phyloP scores from a whole-genome alignment of 2,329 filamentous ascomycete genomes.

The Cordyceps tenuipes region DNA sequence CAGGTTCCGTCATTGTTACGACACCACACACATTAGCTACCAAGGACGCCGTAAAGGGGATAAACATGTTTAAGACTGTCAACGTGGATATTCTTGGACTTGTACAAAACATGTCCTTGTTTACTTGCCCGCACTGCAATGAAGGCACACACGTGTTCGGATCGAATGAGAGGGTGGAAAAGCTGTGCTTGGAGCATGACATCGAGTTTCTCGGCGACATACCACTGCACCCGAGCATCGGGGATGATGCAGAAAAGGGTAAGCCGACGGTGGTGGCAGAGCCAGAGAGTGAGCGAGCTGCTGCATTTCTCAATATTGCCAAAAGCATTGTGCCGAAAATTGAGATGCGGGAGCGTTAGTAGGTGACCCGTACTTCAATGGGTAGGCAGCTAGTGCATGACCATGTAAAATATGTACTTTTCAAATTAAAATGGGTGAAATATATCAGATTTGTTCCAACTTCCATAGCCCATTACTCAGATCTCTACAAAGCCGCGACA shows the following conservation, averaged over 20 bases:
- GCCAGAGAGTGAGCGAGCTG: conserved; percentile 63
- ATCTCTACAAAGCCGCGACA: neutral
- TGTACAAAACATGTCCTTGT: conserved; percentile 87
- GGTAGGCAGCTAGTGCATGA: neutral
- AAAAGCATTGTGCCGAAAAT: conserved; percentile 42
- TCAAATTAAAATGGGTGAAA: neutral
- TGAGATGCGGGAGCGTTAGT: conserved; percentile 17
- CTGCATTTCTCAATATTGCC: conserved; percentile 65
- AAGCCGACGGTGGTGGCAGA: conserved; percentile 87
- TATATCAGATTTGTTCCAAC: neutral
- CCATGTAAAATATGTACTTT: neutral
- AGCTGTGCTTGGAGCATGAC: conserved; percentile 61
- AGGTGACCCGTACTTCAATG: neutral
- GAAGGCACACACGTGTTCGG: conserved; percentile 71
- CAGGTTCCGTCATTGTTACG: conserved; percentile 75
- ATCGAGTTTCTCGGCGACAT: conserved; percentile 84
- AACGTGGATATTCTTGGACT: conserved; percentile 74
- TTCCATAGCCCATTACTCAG: neutral
- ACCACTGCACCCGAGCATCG: conserved; percentile 77
- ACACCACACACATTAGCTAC: conserved; percentile 91
- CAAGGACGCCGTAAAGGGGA: conserved; percentile 83
- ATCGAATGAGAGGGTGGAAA: conserved; percentile 52
- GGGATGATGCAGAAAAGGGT: conserved; percentile 77
- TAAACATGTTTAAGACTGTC: conserved; percentile 87
- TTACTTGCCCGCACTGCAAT: conserved; percentile 70